These are phyloP conservation scores for Rubroboletus satanas DNA, from an alignment of 768 basidiomycete genomes.

Conservation along the genomic window DNA sequence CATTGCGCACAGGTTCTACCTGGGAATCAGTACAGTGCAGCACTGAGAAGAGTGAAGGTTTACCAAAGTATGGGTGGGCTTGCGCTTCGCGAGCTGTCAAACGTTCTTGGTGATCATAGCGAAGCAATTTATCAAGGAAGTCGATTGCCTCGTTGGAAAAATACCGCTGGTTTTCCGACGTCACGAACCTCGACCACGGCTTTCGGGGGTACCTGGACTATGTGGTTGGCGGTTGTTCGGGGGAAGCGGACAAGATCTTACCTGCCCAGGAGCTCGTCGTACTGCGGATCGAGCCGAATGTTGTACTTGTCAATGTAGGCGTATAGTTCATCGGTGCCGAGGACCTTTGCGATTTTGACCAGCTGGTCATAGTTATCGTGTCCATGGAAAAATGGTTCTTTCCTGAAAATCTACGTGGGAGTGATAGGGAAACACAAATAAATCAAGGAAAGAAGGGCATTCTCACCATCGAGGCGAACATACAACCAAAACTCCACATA, in stretches of 20 bases:
- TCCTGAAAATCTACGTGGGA: constrained; percentile 82
- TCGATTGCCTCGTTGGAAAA: constrained; percentile 97
- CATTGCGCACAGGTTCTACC: constrained; percentile 65
- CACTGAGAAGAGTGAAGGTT: constrained; percentile 15
- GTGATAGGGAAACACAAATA: not conserved
- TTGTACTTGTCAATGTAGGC: constrained; percentile 92
- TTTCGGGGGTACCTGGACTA: constrained; percentile 77
- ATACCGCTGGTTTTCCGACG: constrained; percentile 92
- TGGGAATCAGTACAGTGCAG: constrained; percentile 16
- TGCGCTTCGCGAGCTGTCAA: constrained; percentile 93
- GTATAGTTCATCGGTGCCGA: constrained; percentile 94
- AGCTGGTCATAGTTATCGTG: constrained; percentile 99
- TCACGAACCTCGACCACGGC: constrained; percentile 94
- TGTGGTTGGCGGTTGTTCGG: constrained; percentile 4
- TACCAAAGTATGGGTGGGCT: constrained; percentile 89
- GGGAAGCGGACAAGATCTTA: constrained; percentile 26
- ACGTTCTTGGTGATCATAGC: constrained; percentile 96
- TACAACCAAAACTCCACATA: constrained; percentile 99
- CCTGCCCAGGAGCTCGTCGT: constrained; percentile 92
- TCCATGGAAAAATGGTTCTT: constrained; percentile 99
- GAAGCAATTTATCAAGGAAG: constrained; percentile 89
- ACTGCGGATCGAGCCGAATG: constrained; percentile 93
- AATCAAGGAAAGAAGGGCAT: not conserved
- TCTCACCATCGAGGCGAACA: constrained; percentile 96
- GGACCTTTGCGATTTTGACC: constrained; percentile 96